These are phyloP conservation scores for Sugiyamaella americana DNA, from an alignment of 805 yeast species.

Conservation along the genomic window DNA sequence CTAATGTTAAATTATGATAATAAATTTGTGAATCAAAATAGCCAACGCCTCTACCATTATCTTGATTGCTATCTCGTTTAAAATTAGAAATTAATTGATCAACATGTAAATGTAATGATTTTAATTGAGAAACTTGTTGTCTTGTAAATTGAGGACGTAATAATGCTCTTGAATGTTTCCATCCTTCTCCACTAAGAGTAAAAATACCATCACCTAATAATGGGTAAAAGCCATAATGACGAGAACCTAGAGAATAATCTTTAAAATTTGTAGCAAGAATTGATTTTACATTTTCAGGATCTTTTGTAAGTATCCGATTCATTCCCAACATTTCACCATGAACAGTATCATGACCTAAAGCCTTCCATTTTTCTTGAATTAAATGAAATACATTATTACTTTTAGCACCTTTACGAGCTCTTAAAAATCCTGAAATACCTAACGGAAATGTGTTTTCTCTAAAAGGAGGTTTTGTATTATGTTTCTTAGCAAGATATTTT, in stretches of 20 bases:
- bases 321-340: background rate
- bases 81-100: conserved; percentile 19
- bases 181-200: conserved; percentile 31
- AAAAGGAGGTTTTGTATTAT: background rate
- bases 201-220: conserved; percentile 34
- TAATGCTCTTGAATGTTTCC: conserved; percentile 35
- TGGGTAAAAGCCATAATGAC: conserved; percentile 26
- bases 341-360: background rate
- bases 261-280: conserved; percentile 30
- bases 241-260: conserved; percentile 28
- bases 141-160: conserved; percentile 34
- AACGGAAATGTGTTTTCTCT: background rate
- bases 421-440: background rate
- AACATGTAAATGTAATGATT: conserved; percentile 26
- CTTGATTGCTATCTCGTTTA: conserved; percentile 4
- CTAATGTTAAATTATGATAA: conserved; percentile 30
- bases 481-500: background rate
- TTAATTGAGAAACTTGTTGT: conserved; percentile 29
- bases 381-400: no score
- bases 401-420: background rate
- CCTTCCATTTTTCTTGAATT: background rate
- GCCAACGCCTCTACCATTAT: conserved; percentile 4
- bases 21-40: conserved; percentile 27
- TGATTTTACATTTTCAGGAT: conserved; percentile 32
- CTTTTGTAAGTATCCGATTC: conserved; percentile 18